Conservation (phyloP, 163 green algal genomes). For the Prototheca stagnorum region DNA sequence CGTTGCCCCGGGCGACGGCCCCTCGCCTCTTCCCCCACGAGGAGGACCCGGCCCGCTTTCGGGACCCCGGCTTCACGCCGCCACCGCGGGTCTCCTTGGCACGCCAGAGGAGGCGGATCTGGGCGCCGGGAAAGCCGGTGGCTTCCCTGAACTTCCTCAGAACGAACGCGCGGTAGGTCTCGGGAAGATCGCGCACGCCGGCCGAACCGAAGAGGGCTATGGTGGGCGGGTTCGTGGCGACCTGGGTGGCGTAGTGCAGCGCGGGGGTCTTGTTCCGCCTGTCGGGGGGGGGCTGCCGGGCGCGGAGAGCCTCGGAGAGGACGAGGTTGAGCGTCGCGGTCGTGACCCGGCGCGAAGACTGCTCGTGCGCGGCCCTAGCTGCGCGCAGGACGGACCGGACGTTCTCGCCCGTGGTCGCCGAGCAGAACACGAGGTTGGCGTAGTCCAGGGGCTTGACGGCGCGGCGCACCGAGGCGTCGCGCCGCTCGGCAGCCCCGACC, state of each 20-base stretch:
- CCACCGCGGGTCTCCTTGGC: no score
- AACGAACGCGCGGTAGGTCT: no score
- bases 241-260: conserved; percentile 96
- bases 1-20: no score
- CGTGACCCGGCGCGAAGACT: conserved; percentile 66
- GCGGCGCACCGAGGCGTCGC: conserved; percentile 14
- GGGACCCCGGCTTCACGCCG: no score
- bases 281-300: conserved; percentile 47
- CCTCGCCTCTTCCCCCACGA: no score
- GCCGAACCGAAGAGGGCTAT: conserved; percentile 99
- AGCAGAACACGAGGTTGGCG: conserved; percentile 82
- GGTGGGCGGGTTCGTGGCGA: conserved; percentile 65
- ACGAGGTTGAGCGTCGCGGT: conserved; percentile 93
- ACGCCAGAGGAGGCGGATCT: no score
- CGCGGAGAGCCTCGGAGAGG: conserved; percentile 51
- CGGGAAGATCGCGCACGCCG: no score
- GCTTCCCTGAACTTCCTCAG: no score
- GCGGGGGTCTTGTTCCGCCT: conserved; percentile 29
- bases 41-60: no score
- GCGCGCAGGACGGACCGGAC: conserved; percentile 67
- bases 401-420: conserved; percentile 44
- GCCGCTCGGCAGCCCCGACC: conserved; percentile 22
- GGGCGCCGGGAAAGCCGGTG: no score
- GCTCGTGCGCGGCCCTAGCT: conserved; percentile 35
- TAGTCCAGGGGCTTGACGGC: conserved; percentile 72